Conservation (phyloP, 805 yeast genomes). For the Tetrapisispora nanseiensis region DNA sequence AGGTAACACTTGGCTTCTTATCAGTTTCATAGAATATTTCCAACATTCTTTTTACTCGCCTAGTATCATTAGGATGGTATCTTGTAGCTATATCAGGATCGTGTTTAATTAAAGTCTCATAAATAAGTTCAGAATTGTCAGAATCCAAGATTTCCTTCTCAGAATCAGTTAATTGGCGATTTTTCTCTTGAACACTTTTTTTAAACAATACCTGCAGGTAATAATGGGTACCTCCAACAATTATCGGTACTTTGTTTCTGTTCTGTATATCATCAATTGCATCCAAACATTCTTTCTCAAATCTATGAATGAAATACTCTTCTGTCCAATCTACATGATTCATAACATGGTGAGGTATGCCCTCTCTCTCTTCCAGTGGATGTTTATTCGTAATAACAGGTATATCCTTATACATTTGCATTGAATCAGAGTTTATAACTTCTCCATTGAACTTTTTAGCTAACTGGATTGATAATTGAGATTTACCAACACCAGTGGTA, state of each 20-base stretch:
- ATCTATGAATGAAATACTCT: constrained; percentile 72
- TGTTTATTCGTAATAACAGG: constrained; percentile 87
- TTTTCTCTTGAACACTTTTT: constrained; percentile 34
- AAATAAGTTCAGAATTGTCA: constrained; percentile 29
- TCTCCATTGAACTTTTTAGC: constrained; percentile 78
- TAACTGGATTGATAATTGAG: constrained; percentile 56
- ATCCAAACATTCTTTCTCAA: constrained; percentile 57
- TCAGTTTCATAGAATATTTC: constrained; percentile 69
- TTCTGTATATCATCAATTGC: constrained; percentile 55
- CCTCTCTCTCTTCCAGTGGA: constrained; percentile 66
- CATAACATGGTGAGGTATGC: constrained; percentile 78
- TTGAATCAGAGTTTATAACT: constrained; percentile 89
- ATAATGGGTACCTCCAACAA: constrained; percentile 96
- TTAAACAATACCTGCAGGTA: constrained; percentile 72
- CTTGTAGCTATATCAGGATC: constrained; percentile 72
- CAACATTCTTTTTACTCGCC: constrained; percentile 70
- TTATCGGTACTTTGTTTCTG: constrained; percentile 67
- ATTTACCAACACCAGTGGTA: constrained; percentile 95
- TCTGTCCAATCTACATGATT: constrained; percentile 74
- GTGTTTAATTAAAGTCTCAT: constrained; percentile 36
- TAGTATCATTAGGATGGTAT: constrained; percentile 83
- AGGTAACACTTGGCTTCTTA: constrained; percentile 58
- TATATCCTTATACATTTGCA: constrained; percentile 78
- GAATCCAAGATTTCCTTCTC: constrained; percentile 41
- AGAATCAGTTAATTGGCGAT: constrained; percentile 18